Evolutionary conservation across 225 moss, liverwort and hornwort genomes (phyloP), one percentile per base, ranked within the genome.

Genomic region (Lunularia cruciata): DNA sequence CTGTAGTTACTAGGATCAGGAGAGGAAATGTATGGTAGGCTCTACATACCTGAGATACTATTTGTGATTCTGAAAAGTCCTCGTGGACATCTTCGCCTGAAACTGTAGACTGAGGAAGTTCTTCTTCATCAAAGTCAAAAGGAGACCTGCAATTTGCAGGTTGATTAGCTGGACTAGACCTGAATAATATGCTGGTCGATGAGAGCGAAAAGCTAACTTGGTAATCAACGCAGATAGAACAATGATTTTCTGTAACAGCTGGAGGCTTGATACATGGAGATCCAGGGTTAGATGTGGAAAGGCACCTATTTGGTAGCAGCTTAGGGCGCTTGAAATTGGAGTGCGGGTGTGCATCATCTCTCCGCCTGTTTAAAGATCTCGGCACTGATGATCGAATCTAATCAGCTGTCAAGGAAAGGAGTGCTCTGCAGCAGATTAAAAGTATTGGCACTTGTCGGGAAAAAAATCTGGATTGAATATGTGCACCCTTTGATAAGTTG

Each of bases 311-410:
- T 30, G 88, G 72, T 36, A 80, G 77, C 33, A 85, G 77, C 72
- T 92, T 95, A 8, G 90, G 88, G 65, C 92, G 92, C 64, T 95
- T 95, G 75, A 92, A 90, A 63, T 79, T 83, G 19, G 79, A 19
- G 38, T 80, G 88, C 0, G 80, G 26, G 30, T 78, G 90, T 30
- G 85, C 66, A 49, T 87, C 87, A 43, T 84, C 79, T 16, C 83
- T 85, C 53, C 88, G 85, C 74, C 89, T 82, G 71, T 66, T 74
- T 75, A 88, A 79, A 27, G 81, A 79, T 37, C 80, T 52, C 19
- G 85, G 35, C 46, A 83, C 86, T 47, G 87, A 79, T 4, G 89
- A 83, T 55, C 82, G 81, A 23, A 87, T 76, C 79, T 83, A 60
- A 65, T 58, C 11, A 54, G 33, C 39, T 16, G 65, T 79, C 39